Conservation (phyloP, 2,329 filamentous ascomycete species). For the Cladobotryum protrusum region DNA sequence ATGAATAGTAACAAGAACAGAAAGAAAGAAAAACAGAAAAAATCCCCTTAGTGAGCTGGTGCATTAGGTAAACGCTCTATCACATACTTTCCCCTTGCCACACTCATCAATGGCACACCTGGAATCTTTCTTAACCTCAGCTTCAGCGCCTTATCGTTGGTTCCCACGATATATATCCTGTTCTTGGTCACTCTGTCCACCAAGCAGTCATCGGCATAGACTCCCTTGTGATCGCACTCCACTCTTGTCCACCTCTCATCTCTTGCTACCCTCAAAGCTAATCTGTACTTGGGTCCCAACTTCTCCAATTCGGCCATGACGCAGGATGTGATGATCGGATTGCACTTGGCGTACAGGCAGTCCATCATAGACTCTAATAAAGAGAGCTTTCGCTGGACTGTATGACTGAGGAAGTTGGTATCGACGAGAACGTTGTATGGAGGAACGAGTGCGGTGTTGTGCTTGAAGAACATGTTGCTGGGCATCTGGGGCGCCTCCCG, state of each 20-base stretch:
- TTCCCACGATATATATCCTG: conserved; percentile 73
- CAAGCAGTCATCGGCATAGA: conserved; percentile 75
- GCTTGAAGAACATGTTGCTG: conserved; percentile 79
- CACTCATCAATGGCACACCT: conserved; percentile 68
- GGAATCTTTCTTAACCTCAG: conserved; percentile 68
- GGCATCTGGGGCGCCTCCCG: conserved; percentile 78
- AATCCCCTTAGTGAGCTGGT: conserved; percentile 46
- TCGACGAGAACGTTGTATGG: conserved; percentile 63
- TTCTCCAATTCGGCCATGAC: conserved; percentile 84
- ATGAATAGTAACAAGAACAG: neutral
- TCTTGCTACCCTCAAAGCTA: conserved; percentile 77
- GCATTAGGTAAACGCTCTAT: conserved; percentile 88
- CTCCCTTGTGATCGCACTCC: conserved; percentile 85
- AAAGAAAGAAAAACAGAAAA: neutral
- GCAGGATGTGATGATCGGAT: conserved; percentile 73
- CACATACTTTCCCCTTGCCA: conserved; percentile 84
- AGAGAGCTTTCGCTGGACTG: conserved; percentile 84
- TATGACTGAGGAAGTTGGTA: conserved; percentile 87
- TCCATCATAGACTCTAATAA: conserved; percentile 89
- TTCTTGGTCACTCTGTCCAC: conserved; percentile 68
- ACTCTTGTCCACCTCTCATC: conserved; percentile 85
- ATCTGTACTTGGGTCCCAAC: conserved; percentile 78
- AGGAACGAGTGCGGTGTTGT: conserved; percentile 79
- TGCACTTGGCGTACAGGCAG: conserved; percentile 84
- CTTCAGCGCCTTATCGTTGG: conserved; percentile 74